Evolutionary conservation across 164 flowering plant genomes (phyloP), one percentile per base, ranked within the genome.

Genomic region (Kingdonia uniflora): DNA sequence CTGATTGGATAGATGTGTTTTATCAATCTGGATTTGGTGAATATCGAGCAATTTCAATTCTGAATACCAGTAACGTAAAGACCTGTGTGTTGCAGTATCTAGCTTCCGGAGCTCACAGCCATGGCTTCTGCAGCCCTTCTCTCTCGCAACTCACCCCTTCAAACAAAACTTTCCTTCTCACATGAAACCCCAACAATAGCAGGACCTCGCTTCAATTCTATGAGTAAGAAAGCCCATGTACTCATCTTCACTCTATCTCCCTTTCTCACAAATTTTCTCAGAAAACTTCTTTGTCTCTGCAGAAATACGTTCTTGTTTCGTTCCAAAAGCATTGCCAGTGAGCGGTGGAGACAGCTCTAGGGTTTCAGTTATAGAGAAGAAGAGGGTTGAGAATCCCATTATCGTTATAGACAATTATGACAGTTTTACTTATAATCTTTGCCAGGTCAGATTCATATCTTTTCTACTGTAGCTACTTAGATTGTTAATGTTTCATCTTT

Each of bases 401-500:
- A 26, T 86, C 23, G 94, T 92, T 21, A 82, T 92, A 33, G 98
- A 92, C 65, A 92, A 92, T 63, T 92, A 92, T 43, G 98, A 92
- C 51, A 92, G 98, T 58, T 92, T 92, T 70, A 92, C 98, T 66
- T 92, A 92, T 69, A 92, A 92, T 67, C 94, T 92, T 43, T 92
- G 98, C 63, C 98, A 92, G 92, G 98, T 91, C 50, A 14, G 52
- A 12, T 29, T 8, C 35, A 29, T 8, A 4, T 29, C 8, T 29
- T 29, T 29, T 8, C 35, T 29, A 8, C 35, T 29, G 8, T 4
- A 29, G 4, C 35, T 29, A 29, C n/a, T 29, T 29, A 29, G 8
- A 29, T 29, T 29, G 8, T 8, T 29, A 3, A 24, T 41, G 16
- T 21, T 39, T 52, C 11, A 19, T 23, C 6, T 23, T 22, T 22